Conservation (phyloP, 2,329 filamentous ascomycete genomes). For the Pyricularia grisea region DNA sequence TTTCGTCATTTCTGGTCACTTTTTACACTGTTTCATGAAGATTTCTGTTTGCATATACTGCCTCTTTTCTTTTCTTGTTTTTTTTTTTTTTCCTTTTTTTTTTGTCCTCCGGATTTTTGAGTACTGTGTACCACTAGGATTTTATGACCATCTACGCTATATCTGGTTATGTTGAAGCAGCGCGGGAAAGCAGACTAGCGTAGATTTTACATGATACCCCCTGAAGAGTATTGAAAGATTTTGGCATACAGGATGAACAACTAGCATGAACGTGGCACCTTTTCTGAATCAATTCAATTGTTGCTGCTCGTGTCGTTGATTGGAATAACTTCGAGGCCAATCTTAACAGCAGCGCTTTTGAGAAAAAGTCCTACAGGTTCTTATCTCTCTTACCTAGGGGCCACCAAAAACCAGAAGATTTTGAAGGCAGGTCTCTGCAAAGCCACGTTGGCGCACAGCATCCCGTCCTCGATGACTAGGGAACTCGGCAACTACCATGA, state of each 20-base stretch:
- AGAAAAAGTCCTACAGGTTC: neutral
- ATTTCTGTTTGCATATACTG: neutral
- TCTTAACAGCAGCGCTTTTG: neutral
- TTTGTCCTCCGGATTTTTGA: neutral
- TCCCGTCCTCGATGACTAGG: slow-evolving; percentile 42
- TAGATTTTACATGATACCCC: neutral
- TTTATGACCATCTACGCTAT: neutral
- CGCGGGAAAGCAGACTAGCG: neutral
- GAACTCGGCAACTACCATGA: slow-evolving; percentile 50
- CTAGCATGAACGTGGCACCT: neutral
- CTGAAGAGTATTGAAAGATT: neutral
- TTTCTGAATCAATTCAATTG: neutral
- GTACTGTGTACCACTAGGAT: neutral
- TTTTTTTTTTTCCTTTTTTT: slow-evolving; percentile 1
- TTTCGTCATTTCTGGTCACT: neutral
- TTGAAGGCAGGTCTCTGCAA: slow-evolving; percentile 38
- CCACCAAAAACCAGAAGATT: slow-evolving; percentile 43
- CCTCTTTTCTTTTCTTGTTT: neutral
- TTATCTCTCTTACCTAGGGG: neutral
- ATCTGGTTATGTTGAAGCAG: neutral
- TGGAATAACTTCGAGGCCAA: neutral
- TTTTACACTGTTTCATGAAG: neutral
- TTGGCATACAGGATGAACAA: neutral
- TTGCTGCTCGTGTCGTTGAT: neutral
- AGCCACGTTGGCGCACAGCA: slow-evolving; percentile 33